Evolutionary conservation across 2,329 filamentous ascomycete genomes (phyloP).

Genomic region (Paraphoma sp.): DNA sequence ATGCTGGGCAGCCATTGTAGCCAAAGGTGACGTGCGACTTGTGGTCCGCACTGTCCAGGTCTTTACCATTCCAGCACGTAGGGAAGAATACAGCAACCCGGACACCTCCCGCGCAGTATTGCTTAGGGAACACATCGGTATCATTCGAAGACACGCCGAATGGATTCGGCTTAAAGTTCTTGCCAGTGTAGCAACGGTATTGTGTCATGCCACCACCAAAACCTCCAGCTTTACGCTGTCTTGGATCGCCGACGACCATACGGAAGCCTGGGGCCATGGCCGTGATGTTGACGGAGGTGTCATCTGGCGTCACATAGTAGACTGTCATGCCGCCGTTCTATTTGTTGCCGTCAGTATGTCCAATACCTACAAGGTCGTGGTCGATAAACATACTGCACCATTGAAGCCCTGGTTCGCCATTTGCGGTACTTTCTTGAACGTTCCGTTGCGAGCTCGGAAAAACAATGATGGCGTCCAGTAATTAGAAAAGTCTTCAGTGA

Average conservation of each 20-base stretch:
- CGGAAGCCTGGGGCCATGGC: slow-evolving; percentile 22
- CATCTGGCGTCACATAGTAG: slow-evolving; percentile 24
- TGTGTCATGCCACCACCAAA: slow-evolving; percentile 2
- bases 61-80: slow-evolving; percentile 46
- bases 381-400: neutral
- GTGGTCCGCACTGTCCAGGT: slow-evolving; percentile 53
- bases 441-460: slow-evolving; percentile 15
- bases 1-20: slow-evolving; percentile 7
- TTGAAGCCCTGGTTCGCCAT: slow-evolving; percentile 13
- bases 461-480: slow-evolving; percentile 23
- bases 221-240: slow-evolving; percentile 1
- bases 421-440: slow-evolving; percentile 18
- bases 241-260: slow-evolving; percentile 24
- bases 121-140: neutral
- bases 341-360: neutral
- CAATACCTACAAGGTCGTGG: neutral
- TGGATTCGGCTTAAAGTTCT: slow-evolving; percentile 1
- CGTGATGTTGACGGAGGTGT: slow-evolving; percentile 21
- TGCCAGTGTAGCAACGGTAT: slow-evolving; percentile 7
- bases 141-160: slow-evolving; percentile 1
- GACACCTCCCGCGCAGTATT: neutral
- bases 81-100: neutral
- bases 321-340: slow-evolving; percentile 24
- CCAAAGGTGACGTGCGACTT: slow-evolving; percentile 56
- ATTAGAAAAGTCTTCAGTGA: slow-evolving; percentile 24